These are phyloP conservation scores for Magnusiomyces fungicola DNA, from an alignment of 1,139 yeast genomes.

Conservation along the genomic window DNA sequence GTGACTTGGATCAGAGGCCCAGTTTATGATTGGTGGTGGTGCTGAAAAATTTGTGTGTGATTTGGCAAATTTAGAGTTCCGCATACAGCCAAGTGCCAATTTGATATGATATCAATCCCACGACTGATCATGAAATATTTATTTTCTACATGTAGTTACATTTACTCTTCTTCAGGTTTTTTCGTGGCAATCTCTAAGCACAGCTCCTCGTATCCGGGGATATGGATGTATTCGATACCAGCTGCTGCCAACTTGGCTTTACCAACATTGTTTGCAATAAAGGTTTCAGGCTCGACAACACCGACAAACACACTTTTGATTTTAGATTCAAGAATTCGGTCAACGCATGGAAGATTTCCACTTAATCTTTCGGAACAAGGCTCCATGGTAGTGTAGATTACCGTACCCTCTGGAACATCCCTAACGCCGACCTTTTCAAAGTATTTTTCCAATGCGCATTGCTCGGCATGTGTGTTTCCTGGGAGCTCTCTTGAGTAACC, in stretches of 20 bases:
- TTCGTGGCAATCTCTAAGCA: slow-evolving; percentile 60
- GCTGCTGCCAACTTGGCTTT: slow-evolving; percentile 42
- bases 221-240: slow-evolving; percentile 66
- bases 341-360: slow-evolving; percentile 85
- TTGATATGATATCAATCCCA: too few species aligned
- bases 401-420: slow-evolving; percentile 67
- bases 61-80: neutral
- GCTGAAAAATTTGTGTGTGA: neutral
- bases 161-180: too few species aligned
- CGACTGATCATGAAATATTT: too few species aligned
- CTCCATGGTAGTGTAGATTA: slow-evolving; percentile 93
- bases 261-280: slow-evolving; percentile 73
- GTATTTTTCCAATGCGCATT: slow-evolving; percentile 82
- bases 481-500: slow-evolving; percentile 89
- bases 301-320: slow-evolving; percentile 85
- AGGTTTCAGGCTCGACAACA: slow-evolving; percentile 82
- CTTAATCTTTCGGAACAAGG: slow-evolving; percentile 88
- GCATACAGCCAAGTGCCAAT: too few species aligned
- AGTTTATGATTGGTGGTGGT: neutral
- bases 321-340: slow-evolving; percentile 54
- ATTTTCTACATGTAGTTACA: too few species aligned
- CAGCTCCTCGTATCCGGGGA: slow-evolving; percentile 78
- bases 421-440: slow-evolving; percentile 35
- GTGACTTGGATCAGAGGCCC: too few species aligned
- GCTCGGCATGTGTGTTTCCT: slow-evolving; percentile 98